These are phyloP conservation scores for Celoporthe dispersa DNA, from an alignment of 2,329 filamentous ascomycete species.

Conservation along the genomic window DNA sequence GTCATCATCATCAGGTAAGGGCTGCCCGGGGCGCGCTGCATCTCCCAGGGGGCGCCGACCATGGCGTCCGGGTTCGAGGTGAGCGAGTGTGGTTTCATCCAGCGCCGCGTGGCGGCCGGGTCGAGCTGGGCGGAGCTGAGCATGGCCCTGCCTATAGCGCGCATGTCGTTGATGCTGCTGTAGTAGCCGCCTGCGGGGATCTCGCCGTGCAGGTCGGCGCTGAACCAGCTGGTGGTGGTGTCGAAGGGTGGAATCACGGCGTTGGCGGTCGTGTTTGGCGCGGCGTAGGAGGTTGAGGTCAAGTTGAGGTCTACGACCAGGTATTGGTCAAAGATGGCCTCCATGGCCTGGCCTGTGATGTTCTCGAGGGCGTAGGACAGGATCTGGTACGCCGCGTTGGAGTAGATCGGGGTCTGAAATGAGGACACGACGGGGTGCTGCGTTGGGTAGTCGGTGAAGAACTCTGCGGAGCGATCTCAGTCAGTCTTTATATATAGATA, in stretches of 20 bases:
- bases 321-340: constrained; percentile 36
- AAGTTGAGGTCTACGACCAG: constrained; percentile 41
- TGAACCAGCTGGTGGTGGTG: constrained; percentile 32
- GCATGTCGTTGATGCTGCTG: constrained; percentile 47
- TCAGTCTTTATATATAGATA: background rate
- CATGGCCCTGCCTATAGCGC: constrained; percentile 48
- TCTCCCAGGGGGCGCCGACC: constrained; percentile 47
- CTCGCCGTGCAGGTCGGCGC: constrained; percentile 34
- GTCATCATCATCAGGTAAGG: constrained; percentile 31
- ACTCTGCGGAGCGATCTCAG: constrained; percentile 24
- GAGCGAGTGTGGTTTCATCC: constrained; percentile 47
- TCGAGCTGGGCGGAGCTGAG: constrained; percentile 44
- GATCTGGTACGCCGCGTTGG: constrained; percentile 44
- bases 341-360: constrained; percentile 42
- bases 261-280: constrained; percentile 29
- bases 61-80: constrained; percentile 44
- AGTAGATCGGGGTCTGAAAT: constrained; percentile 41
- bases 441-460: constrained; percentile 36
- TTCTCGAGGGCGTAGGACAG: constrained; percentile 45
- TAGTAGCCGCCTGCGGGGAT: constrained; percentile 47
- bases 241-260: constrained; percentile 32
- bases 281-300: constrained; percentile 35
- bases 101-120: constrained; percentile 43
- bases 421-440: constrained; percentile 41
- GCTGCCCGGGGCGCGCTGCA: constrained; percentile 16